phyloP scores from a whole-genome alignment of 179 eudicot genomes.

The Camellia oleifera region DNA sequence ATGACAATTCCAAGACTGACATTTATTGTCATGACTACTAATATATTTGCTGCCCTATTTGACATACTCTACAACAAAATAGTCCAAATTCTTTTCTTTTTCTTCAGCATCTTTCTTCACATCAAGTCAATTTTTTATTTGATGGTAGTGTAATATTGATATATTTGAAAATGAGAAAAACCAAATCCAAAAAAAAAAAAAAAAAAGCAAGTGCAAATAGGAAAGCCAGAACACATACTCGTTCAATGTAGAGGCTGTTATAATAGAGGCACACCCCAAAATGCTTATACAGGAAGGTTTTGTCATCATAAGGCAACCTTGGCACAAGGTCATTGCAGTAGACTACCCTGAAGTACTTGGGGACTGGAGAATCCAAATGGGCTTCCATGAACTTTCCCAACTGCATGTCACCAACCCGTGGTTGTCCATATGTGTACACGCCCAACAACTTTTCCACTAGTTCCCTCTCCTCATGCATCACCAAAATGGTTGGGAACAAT shows the following conservation, averaged over 20 bases:
- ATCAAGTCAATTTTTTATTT: too few relatives aligned
- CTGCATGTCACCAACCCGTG: slow-evolving; percentile 63
- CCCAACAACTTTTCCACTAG: slow-evolving; percentile 52
- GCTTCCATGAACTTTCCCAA: slow-evolving; percentile 58
- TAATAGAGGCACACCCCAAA: slow-evolving; percentile 78
- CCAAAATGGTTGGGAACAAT: slow-evolving; percentile 59
- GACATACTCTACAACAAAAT: neutral
- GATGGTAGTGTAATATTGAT: neutral
- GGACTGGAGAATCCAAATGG: slow-evolving; percentile 30
- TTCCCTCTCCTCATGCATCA: slow-evolving; percentile 57
- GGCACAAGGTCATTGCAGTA: slow-evolving; percentile 91
- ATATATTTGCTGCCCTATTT: neutral
- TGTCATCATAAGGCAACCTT: slow-evolving; percentile 77
- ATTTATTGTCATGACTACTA: neutral
- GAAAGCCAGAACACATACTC: slow-evolving; percentile 34
- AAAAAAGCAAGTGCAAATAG: neutral
- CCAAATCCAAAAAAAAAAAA: too few relatives aligned
- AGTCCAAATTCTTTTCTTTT: neutral
- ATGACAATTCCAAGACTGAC: neutral
- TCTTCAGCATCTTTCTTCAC: too few relatives aligned
- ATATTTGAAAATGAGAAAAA: neutral
- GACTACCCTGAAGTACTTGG: slow-evolving; percentile 67
- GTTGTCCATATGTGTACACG: slow-evolving; percentile 86
- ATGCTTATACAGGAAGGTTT: slow-evolving; percentile 76
- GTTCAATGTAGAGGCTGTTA: slow-evolving; percentile 58